Percentiles rank a stretch among this genome's conserved stretches.
Evolutionary conservation across 2,329 filamentous ascomycete species (phyloP).

Genomic region (Elsinoe necatrix): DNA sequence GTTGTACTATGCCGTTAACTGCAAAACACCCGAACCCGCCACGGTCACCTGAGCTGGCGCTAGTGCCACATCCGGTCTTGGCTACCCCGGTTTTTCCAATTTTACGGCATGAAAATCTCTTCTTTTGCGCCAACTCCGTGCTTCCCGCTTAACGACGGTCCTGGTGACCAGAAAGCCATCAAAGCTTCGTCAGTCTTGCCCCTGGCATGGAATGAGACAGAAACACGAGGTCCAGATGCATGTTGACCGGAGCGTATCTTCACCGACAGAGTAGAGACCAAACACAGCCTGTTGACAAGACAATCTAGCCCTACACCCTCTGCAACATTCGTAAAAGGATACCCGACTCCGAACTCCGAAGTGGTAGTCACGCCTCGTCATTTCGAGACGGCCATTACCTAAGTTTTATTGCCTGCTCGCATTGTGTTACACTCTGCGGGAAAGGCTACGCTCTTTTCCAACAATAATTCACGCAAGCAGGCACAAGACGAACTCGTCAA

Average conservation of each 20-base stretch:
- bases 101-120: constrained; percentile 9
- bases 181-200: background rate
- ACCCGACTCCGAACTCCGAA: constrained; percentile 10
- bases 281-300: background rate
- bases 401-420: constrained; percentile 12
- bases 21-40: background rate
- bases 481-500: constrained; percentile 5
- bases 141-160: constrained; percentile 1
- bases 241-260: background rate
- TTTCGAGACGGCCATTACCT: constrained; percentile 2
- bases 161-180: background rate
- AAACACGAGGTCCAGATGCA: background rate
- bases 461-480: constrained; percentile 5
- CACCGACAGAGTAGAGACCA: background rate
- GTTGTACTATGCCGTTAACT: constrained; percentile 10
- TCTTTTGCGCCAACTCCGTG: constrained; percentile 4
- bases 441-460: background rate
- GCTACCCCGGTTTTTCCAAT: constrained; percentile 8
- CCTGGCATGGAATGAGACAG: background rate
- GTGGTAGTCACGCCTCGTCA: background rate
- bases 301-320: background rate
- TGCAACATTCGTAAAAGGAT: background rate
- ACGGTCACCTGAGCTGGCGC: background rate
- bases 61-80: background rate
- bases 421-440: constrained; percentile 4